These are phyloP conservation scores for Encephalitozoon cuniculi DNA, from an alignment of 371 early-diverging fungal genomes.

Conservation along the genomic window DNA sequence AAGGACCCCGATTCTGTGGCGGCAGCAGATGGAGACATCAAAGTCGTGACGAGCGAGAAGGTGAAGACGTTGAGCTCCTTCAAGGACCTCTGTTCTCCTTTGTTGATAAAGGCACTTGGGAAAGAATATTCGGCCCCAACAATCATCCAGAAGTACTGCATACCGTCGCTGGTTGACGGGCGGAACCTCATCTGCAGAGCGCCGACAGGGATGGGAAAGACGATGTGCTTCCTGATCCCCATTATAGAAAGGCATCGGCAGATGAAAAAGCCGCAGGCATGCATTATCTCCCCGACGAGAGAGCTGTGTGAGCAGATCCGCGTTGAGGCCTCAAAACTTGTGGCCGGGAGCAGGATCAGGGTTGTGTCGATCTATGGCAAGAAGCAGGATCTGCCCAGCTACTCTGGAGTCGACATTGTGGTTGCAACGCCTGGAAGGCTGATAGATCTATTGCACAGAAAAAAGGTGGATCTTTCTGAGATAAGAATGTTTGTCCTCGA, in stretches of 20 bases:
- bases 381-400: conserved; percentile 69
- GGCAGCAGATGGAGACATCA: conserved; percentile 3
- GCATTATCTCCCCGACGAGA: conserved; percentile 65
- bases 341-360: not conserved
- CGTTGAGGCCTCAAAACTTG: conserved; percentile 64
- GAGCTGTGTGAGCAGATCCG: conserved; percentile 92
- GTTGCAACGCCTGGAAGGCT: conserved; percentile 93
- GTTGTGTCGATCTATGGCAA: conserved; percentile 62
- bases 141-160: conserved; percentile 80
- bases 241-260: conserved; percentile 53
- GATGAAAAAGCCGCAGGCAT: conserved; percentile 1
- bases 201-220: conserved; percentile 92
- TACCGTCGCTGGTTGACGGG: conserved; percentile 84
- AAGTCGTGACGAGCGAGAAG: conserved; percentile 11
- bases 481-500: conserved; percentile 88
- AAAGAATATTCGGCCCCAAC: conserved; percentile 80
- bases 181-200: conserved; percentile 94
- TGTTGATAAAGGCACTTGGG: conserved; percentile 73
- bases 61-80: conserved; percentile 17
- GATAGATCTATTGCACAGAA: conserved; percentile 76
- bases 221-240: conserved; percentile 67
- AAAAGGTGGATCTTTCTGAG: conserved; percentile 72
- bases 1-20: not conserved
- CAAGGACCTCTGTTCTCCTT: conserved; percentile 18
- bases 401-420: conserved; percentile 64